These are phyloP conservation scores for Yarrowia sp. DNA, from an alignment of 805 yeast genomes.

Conservation along the genomic window DNA sequence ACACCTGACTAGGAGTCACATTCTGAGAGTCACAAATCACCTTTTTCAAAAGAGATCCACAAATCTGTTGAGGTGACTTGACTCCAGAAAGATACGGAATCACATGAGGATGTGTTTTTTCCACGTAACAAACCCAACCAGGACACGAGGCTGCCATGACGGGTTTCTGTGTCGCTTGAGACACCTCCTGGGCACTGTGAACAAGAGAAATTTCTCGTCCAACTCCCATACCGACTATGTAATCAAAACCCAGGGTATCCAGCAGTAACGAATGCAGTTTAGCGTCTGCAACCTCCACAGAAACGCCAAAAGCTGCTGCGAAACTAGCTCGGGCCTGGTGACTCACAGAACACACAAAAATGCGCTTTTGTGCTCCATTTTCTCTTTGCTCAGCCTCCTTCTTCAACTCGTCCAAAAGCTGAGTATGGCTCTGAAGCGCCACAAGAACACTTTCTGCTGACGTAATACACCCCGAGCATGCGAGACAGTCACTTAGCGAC, in stretches of 20 bases:
- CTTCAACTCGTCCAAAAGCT: constrained; percentile 59
- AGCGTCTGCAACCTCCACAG: constrained; percentile 57
- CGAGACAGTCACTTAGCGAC: constrained; percentile 86
- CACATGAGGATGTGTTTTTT: constrained; percentile 88
- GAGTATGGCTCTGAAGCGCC: constrained; percentile 84
- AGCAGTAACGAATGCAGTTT: constrained; percentile 57
- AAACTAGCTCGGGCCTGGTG: constrained; percentile 85
- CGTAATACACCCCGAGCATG: constrained; percentile 96
- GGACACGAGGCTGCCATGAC: constrained; percentile 78
- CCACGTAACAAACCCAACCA: constrained; percentile 94
- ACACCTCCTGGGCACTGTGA: constrained; percentile 46
- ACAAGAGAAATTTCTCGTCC: constrained; percentile 68
- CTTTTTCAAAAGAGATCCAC: constrained; percentile 71
- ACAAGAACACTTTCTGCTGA: constrained; percentile 94
- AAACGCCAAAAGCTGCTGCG: constrained; percentile 59
- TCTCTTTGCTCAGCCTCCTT: constrained; percentile 28
- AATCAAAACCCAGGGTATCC: constrained; percentile 60
- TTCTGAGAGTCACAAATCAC: constrained; percentile 42
- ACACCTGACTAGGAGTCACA: constrained; percentile 43
- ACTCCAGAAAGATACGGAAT: constrained; percentile 66
- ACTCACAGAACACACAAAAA: constrained; percentile 71
- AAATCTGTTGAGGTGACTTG: constrained; percentile 90
- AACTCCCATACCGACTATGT: constrained; percentile 78
- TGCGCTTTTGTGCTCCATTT: constrained; percentile 24
- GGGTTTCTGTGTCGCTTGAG: constrained; percentile 42